phyloP scores from a whole-genome alignment of 208 protist species.

The Acanthamoeba royreba region DNA sequence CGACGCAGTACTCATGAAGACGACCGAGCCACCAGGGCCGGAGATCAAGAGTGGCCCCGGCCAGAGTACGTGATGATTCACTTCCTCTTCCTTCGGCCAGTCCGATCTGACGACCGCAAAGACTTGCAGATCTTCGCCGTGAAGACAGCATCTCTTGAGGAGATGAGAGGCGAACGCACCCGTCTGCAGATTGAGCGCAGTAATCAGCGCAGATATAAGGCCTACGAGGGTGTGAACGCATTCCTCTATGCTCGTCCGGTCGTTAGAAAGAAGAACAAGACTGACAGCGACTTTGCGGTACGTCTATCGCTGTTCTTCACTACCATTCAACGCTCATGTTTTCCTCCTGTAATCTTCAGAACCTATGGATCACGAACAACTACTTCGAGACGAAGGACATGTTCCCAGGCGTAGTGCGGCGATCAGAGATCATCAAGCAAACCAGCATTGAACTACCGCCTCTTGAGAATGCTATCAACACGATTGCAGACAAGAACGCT shows the following conservation, averaged over 20 bases:
- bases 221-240: not conserved
- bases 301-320: not conserved
- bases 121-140: conserved; percentile 31
- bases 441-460: not conserved
- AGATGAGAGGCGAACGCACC: not conserved
- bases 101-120: not conserved
- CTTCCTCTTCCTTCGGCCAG: not conserved
- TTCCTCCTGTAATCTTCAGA: conserved; percentile 1
- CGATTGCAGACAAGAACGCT: conserved; percentile 50
- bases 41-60: not conserved
- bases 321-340: too few species aligned
- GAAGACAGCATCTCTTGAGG: not conserved
- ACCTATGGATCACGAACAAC: conserved; percentile 63
- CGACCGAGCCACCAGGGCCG: not conserved
- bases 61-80: not conserved
- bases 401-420: conserved; percentile 52
- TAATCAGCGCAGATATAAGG: not conserved
- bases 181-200: not conserved
- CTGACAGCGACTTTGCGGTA: conserved; percentile 10
- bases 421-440: conserved; percentile 35
- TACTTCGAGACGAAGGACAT: conserved; percentile 50
- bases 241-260: conserved; percentile 21
- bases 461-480: conserved; percentile 63
- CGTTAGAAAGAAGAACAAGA: not conserved
- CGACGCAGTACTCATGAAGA: not conserved